Evolutionary conservation across 2,329 filamentous ascomycete genomes (phyloP).

Genomic region (Diaporthe aspalathi): DNA sequence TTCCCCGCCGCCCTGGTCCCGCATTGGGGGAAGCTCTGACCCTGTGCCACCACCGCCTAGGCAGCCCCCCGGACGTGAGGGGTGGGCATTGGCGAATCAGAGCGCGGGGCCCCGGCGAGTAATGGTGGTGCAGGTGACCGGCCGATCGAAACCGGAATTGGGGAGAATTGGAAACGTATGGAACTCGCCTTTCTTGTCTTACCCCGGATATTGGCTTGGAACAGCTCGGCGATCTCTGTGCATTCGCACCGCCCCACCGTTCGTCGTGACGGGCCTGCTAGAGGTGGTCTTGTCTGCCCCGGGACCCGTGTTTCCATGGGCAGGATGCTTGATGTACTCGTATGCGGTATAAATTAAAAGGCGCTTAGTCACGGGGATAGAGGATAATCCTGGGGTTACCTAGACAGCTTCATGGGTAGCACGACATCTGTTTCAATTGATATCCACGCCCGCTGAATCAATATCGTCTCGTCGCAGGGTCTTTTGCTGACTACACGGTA

Average conservation of each 20-base stretch:
- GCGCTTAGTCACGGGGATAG: conserved; percentile 29
- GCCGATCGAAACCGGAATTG: conserved; percentile 29
- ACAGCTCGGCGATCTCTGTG: conserved; percentile 38
- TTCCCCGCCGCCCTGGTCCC: background rate
- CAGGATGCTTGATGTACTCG: background rate
- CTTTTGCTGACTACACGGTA: background rate
- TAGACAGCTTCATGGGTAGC: background rate
- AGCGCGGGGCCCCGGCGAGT: background rate
- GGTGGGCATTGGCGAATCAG: conserved; percentile 19
- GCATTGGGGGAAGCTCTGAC: conserved; percentile 17
- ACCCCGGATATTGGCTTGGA: conserved; percentile 38
- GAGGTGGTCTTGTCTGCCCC: conserved; percentile 11
- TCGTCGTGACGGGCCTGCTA: conserved; percentile 30
- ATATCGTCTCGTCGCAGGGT: background rate
- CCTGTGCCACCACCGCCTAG: background rate
- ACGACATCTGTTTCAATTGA: background rate
- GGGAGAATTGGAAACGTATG: conserved; percentile 2
- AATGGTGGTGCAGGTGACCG: conserved; percentile 29
- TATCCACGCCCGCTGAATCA: background rate
- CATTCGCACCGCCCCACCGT: conserved; percentile 3
- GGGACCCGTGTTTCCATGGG: conserved; percentile 21
- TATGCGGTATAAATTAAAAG: background rate
- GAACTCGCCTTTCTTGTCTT: conserved; percentile 35
- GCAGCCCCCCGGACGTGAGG: background rate
- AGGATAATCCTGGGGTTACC: background rate